Evolutionary conservation across 2,329 filamentous ascomycete species (phyloP).

Genomic region (Chrysoporthe austroafricana): DNA sequence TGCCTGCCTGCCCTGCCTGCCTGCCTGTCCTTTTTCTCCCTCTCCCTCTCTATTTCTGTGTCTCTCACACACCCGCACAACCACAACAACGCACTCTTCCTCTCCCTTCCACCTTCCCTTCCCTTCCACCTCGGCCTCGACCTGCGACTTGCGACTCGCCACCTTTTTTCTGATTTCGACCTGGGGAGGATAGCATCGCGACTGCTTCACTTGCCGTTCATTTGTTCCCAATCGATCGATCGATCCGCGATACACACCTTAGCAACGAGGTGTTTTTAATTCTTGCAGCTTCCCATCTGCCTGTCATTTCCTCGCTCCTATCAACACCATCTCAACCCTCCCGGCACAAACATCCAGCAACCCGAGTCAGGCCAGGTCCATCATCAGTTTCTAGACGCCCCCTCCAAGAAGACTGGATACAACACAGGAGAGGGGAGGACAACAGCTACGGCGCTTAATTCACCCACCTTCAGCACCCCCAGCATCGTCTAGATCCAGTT

Average conservation of each 20-base stretch:
- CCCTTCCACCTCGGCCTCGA: constrained; percentile 20
- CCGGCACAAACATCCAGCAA: background rate
- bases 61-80: background rate
- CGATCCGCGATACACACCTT: constrained; percentile 4
- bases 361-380: background rate
- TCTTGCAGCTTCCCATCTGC: constrained; percentile 10
- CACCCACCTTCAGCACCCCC: background rate
- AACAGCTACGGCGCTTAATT: constrained; percentile 8
- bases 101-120: constrained; percentile 14
- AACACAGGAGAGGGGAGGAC: background rate
- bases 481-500: constrained; percentile 14
- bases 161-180: constrained; percentile 5
- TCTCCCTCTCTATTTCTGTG: background rate
- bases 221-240: constrained; percentile 12
- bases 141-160: constrained; percentile 7
- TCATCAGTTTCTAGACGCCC: constrained; percentile 1
- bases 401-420: background rate
- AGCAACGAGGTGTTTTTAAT: constrained; percentile 4
- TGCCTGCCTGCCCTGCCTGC: constrained; percentile 1
- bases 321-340: background rate
- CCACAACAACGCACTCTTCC: background rate
- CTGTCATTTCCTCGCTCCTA: constrained; percentile 8
- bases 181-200: constrained; percentile 12
- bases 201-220: constrained; percentile 16
- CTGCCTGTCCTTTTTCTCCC: background rate